phyloP scores from a whole-genome alignment of 306 rosid species.

The Lathyrus aphaca region DNA sequence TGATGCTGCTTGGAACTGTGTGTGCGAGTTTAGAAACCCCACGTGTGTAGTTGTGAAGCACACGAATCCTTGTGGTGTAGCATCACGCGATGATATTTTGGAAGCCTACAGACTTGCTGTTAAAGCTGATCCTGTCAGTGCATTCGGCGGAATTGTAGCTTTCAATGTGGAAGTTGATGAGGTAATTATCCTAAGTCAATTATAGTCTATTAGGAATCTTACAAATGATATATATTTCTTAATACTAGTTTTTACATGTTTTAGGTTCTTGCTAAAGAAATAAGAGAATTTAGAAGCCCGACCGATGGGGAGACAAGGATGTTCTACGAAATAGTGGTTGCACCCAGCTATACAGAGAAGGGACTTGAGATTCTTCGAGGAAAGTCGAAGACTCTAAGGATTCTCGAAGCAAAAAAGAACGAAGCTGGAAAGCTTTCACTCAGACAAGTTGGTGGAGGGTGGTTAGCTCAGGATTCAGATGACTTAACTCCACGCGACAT shows the following conservation, averaged over 20 bases:
- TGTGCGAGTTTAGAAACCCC: slow-evolving; percentile 73
- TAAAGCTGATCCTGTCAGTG: slow-evolving; percentile 93
- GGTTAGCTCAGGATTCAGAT: slow-evolving; percentile 92
- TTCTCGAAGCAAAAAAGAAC: slow-evolving; percentile 77
- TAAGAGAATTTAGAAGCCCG: slow-evolving; percentile 91
- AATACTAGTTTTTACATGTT: slow-evolving; percentile 8
- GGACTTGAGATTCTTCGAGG: slow-evolving; percentile 89
- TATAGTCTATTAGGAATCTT: neutral
- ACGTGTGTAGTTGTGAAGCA: slow-evolving; percentile 92
- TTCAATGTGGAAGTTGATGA: slow-evolving; percentile 87
- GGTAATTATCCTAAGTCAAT: slow-evolving; percentile 50
- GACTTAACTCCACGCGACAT: slow-evolving; percentile 75
- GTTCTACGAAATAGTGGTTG: slow-evolving; percentile 98
- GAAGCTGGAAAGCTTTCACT: slow-evolving; percentile 87
- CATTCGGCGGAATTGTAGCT: slow-evolving; percentile 96
- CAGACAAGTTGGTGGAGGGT: slow-evolving; percentile 95
- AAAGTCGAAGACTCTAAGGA: slow-evolving; percentile 81
- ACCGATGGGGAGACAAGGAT: slow-evolving; percentile 89
- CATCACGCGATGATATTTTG: slow-evolving; percentile 85
- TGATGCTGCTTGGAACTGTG: slow-evolving; percentile 98
- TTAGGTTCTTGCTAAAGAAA: slow-evolving; percentile 87
- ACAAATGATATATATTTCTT: neutral
- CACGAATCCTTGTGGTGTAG: slow-evolving; percentile 95
- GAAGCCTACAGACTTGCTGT: slow-evolving; percentile 95
- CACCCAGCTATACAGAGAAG: slow-evolving; percentile 78